A percentile compares a stretch with the other conserved stretches of the same genome.
Evolutionary conservation across 768 basidiomycete genomes (phyloP).

Genomic region (Mycena indigotica): DNA sequence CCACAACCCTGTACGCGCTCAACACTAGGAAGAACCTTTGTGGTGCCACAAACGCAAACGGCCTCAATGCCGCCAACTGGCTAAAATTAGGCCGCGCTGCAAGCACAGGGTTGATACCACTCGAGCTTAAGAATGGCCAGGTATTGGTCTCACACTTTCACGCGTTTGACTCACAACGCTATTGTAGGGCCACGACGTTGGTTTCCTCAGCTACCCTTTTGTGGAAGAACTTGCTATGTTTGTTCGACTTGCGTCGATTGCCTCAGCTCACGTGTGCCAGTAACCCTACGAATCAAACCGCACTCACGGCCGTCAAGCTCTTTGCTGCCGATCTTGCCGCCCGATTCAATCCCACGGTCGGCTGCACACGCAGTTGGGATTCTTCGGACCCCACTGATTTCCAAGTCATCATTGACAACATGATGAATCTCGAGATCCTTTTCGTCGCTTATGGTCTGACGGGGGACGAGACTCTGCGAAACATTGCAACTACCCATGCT

Average conservation of each 20-base stretch:
- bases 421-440: slow-evolving; percentile 78
- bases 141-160: neutral
- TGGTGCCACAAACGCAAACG: slow-evolving; percentile 38
- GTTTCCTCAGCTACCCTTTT: slow-evolving; percentile 72
- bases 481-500: slow-evolving; percentile 66
- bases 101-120: slow-evolving; percentile 52
- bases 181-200: slow-evolving; percentile 62
- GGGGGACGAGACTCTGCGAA: slow-evolving; percentile 55
- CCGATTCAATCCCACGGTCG: slow-evolving; percentile 60
- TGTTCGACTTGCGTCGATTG: slow-evolving; percentile 25
- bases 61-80: slow-evolving; percentile 54
- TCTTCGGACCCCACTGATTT: slow-evolving; percentile 60
- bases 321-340: slow-evolving; percentile 60
- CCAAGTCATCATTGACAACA: slow-evolving; percentile 76
- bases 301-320: slow-evolving; percentile 53
- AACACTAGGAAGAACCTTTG: slow-evolving; percentile 56
- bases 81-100: slow-evolving; percentile 52
- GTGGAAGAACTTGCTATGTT: slow-evolving; percentile 62
- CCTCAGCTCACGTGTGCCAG: slow-evolving; percentile 34
- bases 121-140: slow-evolving; percentile 48
- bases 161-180: neutral
- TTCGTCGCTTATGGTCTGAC: slow-evolving; percentile 61
- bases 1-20: slow-evolving; percentile 59
- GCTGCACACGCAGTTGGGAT: slow-evolving; percentile 74
- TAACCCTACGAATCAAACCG: slow-evolving; percentile 59